These are phyloP conservation scores for Elaeagnus macrophylla DNA, from an alignment of 306 rosid genomes.

Conservation along the genomic window DNA sequence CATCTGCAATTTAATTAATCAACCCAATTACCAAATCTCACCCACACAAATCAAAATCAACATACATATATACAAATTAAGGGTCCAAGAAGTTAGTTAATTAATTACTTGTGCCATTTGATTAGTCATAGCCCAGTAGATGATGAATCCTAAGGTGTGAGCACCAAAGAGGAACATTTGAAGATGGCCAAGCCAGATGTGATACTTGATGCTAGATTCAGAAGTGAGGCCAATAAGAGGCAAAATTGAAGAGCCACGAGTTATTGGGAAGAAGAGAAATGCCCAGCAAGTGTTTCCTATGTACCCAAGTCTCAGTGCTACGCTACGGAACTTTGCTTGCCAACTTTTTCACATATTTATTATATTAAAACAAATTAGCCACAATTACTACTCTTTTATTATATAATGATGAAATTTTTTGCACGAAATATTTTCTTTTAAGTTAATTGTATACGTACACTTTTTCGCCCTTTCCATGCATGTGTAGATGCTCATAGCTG, in stretches of 20 bases:
- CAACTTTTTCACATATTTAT: slow-evolving; percentile 34
- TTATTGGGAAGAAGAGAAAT: slow-evolving; percentile 66
- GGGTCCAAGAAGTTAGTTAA: not conserved
- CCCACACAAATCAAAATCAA: no score
- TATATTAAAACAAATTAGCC: not conserved
- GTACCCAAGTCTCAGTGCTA: slow-evolving; percentile 54
- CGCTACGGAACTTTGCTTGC: slow-evolving; percentile 62
- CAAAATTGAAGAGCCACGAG: slow-evolving; percentile 56
- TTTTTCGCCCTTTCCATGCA: slow-evolving; percentile 31
- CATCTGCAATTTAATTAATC: slow-evolving; percentile 10
- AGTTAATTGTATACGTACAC: slow-evolving; percentile 18
- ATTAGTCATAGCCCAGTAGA: slow-evolving; percentile 50
- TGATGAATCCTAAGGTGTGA: slow-evolving; percentile 45
- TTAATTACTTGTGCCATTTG: slow-evolving; percentile 39
- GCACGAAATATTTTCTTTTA: no score
- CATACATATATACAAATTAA: not conserved
- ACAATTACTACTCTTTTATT: not conserved
- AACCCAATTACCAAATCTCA: not conserved
- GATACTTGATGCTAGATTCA: slow-evolving; percentile 60
- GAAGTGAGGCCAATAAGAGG: slow-evolving; percentile 54
- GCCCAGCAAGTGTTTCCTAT: slow-evolving; percentile 69
- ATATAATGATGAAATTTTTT: no score
- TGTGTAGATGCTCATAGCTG: slow-evolving; percentile 46
- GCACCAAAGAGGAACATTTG: slow-evolving; percentile 46
- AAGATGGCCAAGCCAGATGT: slow-evolving; percentile 65